Base-by-base conservation (phyloP, 2,329 filamentous ascomycete species). In the Colletotrichum gigasporum region DNA sequence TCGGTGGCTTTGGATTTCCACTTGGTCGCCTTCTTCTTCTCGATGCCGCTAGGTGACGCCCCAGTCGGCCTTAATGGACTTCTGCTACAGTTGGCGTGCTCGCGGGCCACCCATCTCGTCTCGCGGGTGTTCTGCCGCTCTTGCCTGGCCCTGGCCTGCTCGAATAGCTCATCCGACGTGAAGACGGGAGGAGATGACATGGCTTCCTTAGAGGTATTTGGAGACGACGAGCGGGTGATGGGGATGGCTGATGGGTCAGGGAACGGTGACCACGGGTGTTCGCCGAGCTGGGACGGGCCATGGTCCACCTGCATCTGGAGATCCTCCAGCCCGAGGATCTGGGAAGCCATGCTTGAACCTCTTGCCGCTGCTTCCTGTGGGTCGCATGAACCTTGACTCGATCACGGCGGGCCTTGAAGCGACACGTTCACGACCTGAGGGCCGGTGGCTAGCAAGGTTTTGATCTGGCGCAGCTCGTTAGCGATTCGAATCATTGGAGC, bases 1-100 rank as follows among this genome's bases (percentile, higher is more conserved):
- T 65, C 48, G 4, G 48, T 48, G 12, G 28, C 50, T 5, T 28
- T 61, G 24, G n/a, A 24, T 18, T 50, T 55, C 48, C 48, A 42
- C 22, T 48, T 60, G 16, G 60, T 34, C 14, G 26, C 11, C n/a
- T 37, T 61, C 34, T 30, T 61, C 35, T 62, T 65, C 28, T 55
- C 16, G 10, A 65, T 52, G 1, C 45, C 53, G 1, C 45, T 37
- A 7, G 18, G 42, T 4, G 30, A 34, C 2, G 20, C 30, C 12
- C 28, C 35, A n/a, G 12, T 18, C 3, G 42, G 11, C 8, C 14
- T 10, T 10, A 51, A 3, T 1, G 48, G 55, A 2, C 60, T 53
- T 7, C 18, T 42, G 32, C 28, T 35, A 5, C 18, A 35, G 3
- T 18, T 47, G 26, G 42, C 39, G 10, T 20, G 26, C 16, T 32